Base-by-base conservation (phyloP, 1,284 basidiomycete genomes). In the Lentinula novae-zelandiae region DNA sequence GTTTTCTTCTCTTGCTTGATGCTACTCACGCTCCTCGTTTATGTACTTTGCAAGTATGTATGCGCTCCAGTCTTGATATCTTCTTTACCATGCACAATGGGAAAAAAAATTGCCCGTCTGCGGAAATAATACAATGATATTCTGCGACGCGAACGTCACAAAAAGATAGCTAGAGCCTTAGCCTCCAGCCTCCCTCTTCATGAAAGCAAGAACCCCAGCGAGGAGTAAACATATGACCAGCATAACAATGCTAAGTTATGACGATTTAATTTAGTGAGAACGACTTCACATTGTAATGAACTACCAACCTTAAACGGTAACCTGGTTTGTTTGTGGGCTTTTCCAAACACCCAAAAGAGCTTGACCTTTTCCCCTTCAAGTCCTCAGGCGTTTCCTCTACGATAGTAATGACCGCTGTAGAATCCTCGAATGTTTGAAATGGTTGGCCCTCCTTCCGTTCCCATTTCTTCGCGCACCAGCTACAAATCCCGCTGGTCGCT, bases 381-480 rank as follows among this genome's bases (percentile, higher is more conserved):
- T 12, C 0, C 9, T 9, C 17, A 2, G 44, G 17, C 9, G 9
- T 46, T 20, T 46, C 44, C 6, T 46, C 44, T 22, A 46, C 44
- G 2, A 9, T 13, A 52, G 50, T 52, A 13, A 52, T 52, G 36
- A 34, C 15, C 17, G 50, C 50, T n/a, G 50, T 10, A 12, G 50
- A 52, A 15, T 52, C 50, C 2, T 50, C 49, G 1, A 34, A 13
- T 52, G 10, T 20, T 13, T 10, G 27, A 2, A 13, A 52, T 33
- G 5, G 13, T 52, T 34, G 50, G 15, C 34, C 22, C 34, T 48
- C 36, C 36, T 46, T 10, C 7, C 49, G 27, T 7, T 33, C 49
- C 49, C 49, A 51, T 31, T 51, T 34, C 53, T 54, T 54, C n/a
- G 10, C 53, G 53, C 53, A 54, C 53, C 53, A 54, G 13, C 31